Conservation (phyloP, 345 rosid species). For the Euclidium syriacum region DNA sequence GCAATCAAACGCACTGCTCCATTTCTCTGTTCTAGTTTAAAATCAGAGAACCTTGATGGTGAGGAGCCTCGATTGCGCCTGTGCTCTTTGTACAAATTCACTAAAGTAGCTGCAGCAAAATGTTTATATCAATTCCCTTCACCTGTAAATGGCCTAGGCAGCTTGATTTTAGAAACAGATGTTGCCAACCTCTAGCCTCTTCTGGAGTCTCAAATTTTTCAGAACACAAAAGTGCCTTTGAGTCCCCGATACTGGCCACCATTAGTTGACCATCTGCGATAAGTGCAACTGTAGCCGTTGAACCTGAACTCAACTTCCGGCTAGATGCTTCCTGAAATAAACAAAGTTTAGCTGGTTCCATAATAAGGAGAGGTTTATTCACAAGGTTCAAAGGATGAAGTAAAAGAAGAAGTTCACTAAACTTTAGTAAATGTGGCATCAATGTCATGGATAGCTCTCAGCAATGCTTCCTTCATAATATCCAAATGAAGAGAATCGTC, state of each 20-base stretch:
- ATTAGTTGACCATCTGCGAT: conserved; percentile 75
- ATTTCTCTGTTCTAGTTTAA: conserved; percentile 38
- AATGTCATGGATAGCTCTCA: conserved; percentile 82
- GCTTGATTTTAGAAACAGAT: conserved; percentile 5
- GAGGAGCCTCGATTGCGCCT: conserved; percentile 49
- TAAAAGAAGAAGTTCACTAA: conserved; percentile 7
- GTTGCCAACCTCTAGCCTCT: conserved; percentile 71
- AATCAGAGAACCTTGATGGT: conserved; percentile 38
- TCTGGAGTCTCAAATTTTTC: conserved; percentile 71
- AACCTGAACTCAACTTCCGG: conserved; percentile 57
- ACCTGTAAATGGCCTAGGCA: not conserved
- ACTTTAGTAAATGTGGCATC: conserved; percentile 84
- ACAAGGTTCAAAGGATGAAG: not conserved
- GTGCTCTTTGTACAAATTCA: conserved; percentile 63
- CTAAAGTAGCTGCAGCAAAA: conserved; percentile 35
- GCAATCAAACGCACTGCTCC: conserved; percentile 51
- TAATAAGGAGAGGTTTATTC: not conserved
- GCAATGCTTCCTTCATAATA: conserved; percentile 78
- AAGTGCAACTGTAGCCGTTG: conserved; percentile 73
- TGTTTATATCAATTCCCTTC: not conserved
- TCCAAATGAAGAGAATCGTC: conserved; percentile 73
- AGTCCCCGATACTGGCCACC: conserved; percentile 90
- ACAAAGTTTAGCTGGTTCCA: not conserved
- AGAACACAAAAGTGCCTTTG: conserved; percentile 89
- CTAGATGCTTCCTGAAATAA: conserved; percentile 57